Evolutionary conservation across 1,284 basidiomycete genomes (phyloP), one percentile per base, ranked within the genome.

Genomic region (Entoloma clypeatum): DNA sequence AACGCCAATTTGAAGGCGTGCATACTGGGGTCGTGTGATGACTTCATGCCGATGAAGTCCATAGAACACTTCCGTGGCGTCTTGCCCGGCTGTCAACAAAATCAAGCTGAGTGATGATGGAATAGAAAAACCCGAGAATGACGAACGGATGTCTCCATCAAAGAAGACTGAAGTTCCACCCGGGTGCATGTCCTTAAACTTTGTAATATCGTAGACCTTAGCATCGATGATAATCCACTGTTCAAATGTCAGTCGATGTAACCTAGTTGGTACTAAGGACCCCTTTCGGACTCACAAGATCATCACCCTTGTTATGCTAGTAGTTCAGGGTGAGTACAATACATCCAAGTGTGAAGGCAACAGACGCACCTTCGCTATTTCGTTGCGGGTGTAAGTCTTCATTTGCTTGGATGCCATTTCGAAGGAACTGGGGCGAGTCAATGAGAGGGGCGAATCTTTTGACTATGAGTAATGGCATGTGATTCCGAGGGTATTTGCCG

Each of bases 31-130:
- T 49, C 79, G 79, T 51, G 73, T 67, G 37, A 94, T 76, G 10
- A 93, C 75, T 53, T 92, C 89, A 45, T 80, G 75, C 24, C 86
- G 72, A 60, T 94, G 91, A 31, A 94, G 74, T 32, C 83, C 79
- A 56, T 83, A 93, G 69, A 93, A 93, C 3, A 76, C 79, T 40
- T 91, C 86, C 1, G 91, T 92, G 3, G 86, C 88, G 58, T 94
- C 90, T 59, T 86, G 74, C 4, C 87, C 88, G 44, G 83, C 85
- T 81, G 56, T 62, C 2, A 4, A 8, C 6, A 30, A 7, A 29
- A 25, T 34, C 21, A 71, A 58, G 19, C 33, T 57, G 59, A 7
- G 54, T 48, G 28, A n/a, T 57, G 56, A 24, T 53, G 59, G 48
- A 69, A 68, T 37, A 11, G 18, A 29, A 23, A 32, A 64, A 64